Percentiles rank a stretch among this genome's conserved stretches.
These are phyloP conservation scores for Agrocybe praecox DNA, from an alignment of 768 basidiomycete species.

Conservation along the genomic window DNA sequence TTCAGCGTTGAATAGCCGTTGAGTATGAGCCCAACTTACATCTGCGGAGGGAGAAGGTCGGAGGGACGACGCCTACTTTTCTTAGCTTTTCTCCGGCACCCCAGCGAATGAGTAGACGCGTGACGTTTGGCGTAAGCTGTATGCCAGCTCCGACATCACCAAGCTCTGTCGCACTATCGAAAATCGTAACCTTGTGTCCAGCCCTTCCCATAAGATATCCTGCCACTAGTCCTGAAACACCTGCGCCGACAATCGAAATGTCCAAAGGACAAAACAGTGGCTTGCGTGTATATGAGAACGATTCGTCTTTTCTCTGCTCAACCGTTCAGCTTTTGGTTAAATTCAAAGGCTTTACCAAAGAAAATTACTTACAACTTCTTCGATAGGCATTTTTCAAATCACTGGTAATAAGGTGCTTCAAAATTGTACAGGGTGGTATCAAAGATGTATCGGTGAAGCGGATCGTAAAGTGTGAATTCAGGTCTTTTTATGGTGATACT, in stretches of 20 bases:
- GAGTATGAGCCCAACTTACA: conserved; percentile 29
- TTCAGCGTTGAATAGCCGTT: background rate
- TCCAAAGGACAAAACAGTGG: conserved; percentile 8
- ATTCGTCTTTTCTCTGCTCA: background rate
- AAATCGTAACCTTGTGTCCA: conserved; percentile 50
- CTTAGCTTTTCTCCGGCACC: conserved; percentile 46
- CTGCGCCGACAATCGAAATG: conserved; percentile 50
- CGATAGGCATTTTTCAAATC: background rate
- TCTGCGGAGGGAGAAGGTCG: conserved; percentile 41
- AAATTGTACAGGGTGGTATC: background rate
- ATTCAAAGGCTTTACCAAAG: background rate
- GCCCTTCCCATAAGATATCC: conserved; percentile 47
- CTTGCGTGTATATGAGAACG: background rate
- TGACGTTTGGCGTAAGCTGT: conserved; percentile 40
- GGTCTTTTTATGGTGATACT: too few relatives aligned
- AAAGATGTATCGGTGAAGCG: background rate
- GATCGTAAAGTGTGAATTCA: background rate
- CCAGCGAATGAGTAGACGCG: conserved; percentile 50
- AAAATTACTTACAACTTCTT: background rate
- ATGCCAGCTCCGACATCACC: conserved; percentile 56
- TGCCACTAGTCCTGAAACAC: conserved; percentile 49
- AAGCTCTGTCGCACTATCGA: conserved; percentile 40
- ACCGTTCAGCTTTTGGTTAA: background rate
- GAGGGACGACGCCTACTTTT: conserved; percentile 38
- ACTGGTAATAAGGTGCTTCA: background rate